These are phyloP conservation scores for Macrophomina pseudophaseolina DNA, from an alignment of 2,329 filamentous ascomycete genomes.

Conservation along the genomic window DNA sequence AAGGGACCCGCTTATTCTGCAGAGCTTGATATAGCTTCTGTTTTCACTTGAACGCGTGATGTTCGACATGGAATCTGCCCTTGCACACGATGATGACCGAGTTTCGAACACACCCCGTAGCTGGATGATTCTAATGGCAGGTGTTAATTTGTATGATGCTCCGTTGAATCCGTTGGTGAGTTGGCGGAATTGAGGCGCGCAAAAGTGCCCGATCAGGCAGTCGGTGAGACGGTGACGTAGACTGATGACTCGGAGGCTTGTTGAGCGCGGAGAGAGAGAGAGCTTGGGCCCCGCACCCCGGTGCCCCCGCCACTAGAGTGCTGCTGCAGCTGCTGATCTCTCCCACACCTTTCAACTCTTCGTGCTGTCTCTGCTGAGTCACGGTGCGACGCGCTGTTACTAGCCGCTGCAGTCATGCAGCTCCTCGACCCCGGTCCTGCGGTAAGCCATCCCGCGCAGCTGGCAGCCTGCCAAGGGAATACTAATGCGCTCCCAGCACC, in stretches of 20 bases:
- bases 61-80: no score
- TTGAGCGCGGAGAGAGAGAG: neutral
- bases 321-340: neutral
- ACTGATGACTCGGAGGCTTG: neutral
- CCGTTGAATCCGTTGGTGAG: no score
- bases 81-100: no score
- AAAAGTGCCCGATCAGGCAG: neutral
- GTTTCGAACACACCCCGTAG: no score
- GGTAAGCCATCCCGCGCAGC: neutral
- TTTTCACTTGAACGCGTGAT: no score
- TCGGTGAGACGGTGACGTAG: constrained; percentile 11
- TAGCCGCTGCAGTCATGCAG: constrained; percentile 4
- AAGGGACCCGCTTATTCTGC: no score
- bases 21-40: no score
- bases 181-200: neutral
- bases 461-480: neutral
- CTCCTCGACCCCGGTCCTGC: neutral
- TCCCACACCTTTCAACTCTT: neutral
- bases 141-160: no score
- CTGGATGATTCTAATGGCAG: no score
- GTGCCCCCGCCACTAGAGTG: neutral
- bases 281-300: neutral
- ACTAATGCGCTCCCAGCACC: constrained; percentile 10
- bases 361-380: neutral
- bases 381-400: neutral